Percentiles rank a stretch among this genome's conserved stretches.
phyloP scores from a whole-genome alignment of 257 asterid species.

The Verbena officinalis region DNA sequence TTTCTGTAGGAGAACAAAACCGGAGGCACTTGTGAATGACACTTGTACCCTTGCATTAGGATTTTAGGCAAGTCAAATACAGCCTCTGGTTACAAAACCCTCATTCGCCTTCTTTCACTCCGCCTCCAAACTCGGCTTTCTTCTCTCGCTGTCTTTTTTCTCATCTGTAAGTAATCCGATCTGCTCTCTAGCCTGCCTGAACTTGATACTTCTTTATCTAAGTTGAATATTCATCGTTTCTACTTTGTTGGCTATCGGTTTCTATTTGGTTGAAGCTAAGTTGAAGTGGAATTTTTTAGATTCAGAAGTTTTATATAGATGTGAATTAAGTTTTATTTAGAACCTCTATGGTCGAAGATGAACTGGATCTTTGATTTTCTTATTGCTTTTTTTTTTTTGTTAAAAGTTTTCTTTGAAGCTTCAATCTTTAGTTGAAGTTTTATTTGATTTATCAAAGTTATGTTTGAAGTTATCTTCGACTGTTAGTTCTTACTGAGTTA shows the following conservation, averaged over 20 bases:
- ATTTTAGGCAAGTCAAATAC: not conserved
- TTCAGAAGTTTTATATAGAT: too few species aligned
- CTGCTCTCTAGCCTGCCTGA: not conserved
- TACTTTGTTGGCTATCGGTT: not conserved
- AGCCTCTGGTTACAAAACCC: not conserved
- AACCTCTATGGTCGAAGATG: not conserved
- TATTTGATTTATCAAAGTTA: not conserved
- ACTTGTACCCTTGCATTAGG: not conserved
- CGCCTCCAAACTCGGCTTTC: not conserved
- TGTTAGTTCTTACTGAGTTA: not conserved
- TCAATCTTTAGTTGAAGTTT: not conserved
- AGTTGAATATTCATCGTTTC: not conserved
- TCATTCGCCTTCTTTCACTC: not conserved
- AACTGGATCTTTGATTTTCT: not conserved
- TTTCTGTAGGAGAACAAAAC: not conserved
- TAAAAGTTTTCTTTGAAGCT: not conserved
- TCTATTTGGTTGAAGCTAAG: not conserved
- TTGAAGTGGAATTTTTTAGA: not conserved
- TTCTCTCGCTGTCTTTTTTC: too few species aligned
- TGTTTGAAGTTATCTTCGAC: not conserved
- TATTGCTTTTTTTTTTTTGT: not conserved
- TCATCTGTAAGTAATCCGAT: not conserved
- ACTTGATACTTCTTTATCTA: not conserved
- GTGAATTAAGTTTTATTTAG: not conserved
- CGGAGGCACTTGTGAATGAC: not conserved